Conservation (phyloP, 2,329 filamentous ascomycete genomes). For the Raffaelea arxii region DNA sequence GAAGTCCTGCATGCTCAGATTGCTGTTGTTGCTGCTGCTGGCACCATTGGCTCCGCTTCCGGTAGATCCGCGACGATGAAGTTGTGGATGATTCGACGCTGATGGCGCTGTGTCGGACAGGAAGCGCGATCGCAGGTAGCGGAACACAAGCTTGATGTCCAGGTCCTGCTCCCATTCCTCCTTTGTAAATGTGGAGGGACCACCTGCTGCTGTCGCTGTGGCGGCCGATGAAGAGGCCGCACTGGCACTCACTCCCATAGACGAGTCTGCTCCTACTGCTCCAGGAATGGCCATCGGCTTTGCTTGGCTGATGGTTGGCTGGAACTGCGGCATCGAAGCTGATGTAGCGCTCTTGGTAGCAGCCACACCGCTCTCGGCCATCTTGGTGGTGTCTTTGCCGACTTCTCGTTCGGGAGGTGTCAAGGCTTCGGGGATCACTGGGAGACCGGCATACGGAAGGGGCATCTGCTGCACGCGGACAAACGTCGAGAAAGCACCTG, state of each 20-base stretch:
- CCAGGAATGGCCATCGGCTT: slow-evolving; percentile 27
- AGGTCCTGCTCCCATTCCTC: slow-evolving; percentile 93
- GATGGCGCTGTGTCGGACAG: slow-evolving; percentile 32
- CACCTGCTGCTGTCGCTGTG: background rate
- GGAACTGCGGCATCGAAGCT: slow-evolving; percentile 35
- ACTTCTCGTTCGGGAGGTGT: slow-evolving; percentile 13
- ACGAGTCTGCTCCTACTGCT: too few species aligned
- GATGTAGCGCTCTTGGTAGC: slow-evolving; percentile 11
- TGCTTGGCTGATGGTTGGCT: slow-evolving; percentile 33
- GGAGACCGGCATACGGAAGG: slow-evolving; percentile 70
- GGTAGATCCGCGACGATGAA: background rate
- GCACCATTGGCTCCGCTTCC: slow-evolving; percentile 3
- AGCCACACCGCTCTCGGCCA: slow-evolving; percentile 5
- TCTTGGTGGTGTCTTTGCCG: slow-evolving; percentile 2
- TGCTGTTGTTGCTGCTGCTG: slow-evolving; percentile 31
- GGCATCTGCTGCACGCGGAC: slow-evolving; percentile 52
- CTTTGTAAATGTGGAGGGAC: slow-evolving; percentile 38
- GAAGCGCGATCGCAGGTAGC: slow-evolving; percentile 72
- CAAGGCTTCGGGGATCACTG: slow-evolving; percentile 48
- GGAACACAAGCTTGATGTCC: slow-evolving; percentile 85
- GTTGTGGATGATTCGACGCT: slow-evolving; percentile 1
- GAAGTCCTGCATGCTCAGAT: slow-evolving; percentile 49
- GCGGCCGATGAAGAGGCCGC: background rate
- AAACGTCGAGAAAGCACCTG: slow-evolving; percentile 82
- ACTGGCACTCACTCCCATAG: too few species aligned